Evolutionary conservation across 2,329 filamentous ascomycete species (phyloP).

Genomic region (Paraphaeosphaeria minitans): DNA sequence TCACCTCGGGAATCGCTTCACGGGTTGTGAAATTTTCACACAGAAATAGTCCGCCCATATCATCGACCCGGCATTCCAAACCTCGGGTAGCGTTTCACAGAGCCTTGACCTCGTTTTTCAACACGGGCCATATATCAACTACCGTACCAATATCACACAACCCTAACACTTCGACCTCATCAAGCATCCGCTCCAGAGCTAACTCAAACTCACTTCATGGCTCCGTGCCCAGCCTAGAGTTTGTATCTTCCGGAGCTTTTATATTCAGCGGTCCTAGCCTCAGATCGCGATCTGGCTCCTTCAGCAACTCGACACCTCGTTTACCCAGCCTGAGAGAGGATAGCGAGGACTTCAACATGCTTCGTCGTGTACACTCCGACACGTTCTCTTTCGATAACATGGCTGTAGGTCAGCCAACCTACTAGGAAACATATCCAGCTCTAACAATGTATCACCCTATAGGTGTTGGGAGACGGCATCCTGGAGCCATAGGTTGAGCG

Average conservation of each 20-base stretch:
- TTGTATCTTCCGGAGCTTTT: constrained; percentile 40
- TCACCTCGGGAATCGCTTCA: constrained; percentile 9
- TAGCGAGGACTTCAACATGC: constrained; percentile 16
- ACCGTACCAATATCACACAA: constrained; percentile 8
- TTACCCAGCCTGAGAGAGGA: constrained; percentile 25
- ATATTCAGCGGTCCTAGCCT: constrained; percentile 43
- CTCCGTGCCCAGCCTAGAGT: constrained; percentile 36
- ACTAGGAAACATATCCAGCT: background rate
- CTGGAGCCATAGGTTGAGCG: constrained; percentile 29
- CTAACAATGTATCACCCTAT: background rate
- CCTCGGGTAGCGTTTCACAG: constrained; percentile 32
- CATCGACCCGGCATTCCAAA: constrained; percentile 21
- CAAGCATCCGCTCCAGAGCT: constrained; percentile 26
- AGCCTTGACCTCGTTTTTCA: constrained; percentile 36
- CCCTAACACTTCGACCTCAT: constrained; percentile 23
- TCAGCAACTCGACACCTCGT: constrained; percentile 25
- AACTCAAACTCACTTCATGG: constrained; percentile 21
- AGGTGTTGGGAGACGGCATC: constrained; percentile 25
- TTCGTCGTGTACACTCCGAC: constrained; percentile 24
- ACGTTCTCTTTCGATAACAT: constrained; percentile 28
- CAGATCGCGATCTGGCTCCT: constrained; percentile 28
- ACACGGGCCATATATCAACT: constrained; percentile 13
- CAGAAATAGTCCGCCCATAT: constrained; percentile 11
- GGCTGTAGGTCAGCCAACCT: constrained; percentile 6
- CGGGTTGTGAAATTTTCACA: constrained; percentile 21